A percentile compares a stretch with the other conserved stretches of the same genome.
Evolutionary conservation across 352 stramenopile genomes (phyloP).

Genomic region (Phytophthora hibernalis): DNA sequence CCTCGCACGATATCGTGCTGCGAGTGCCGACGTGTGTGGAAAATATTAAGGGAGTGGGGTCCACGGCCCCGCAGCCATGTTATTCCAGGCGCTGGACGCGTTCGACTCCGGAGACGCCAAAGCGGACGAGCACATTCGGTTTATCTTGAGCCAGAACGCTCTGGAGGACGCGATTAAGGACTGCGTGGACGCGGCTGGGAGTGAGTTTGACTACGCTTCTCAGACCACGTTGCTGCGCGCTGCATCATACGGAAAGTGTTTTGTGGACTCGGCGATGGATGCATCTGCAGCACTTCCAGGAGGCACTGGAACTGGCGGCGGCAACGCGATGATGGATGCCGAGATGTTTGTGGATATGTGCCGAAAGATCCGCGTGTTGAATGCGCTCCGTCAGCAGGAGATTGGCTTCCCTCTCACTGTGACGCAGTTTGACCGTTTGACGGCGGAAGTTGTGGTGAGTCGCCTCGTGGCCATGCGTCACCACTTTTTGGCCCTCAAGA

Average conservation of each 20-base stretch:
- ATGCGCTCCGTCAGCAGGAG: constrained; percentile 82
- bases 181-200: constrained; percentile 86
- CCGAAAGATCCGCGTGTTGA: constrained; percentile 91
- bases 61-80: constrained; percentile 87
- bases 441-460: constrained; percentile 86
- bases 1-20: constrained; percentile 86
- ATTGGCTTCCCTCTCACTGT: constrained; percentile 87
- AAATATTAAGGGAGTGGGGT: constrained; percentile 89
- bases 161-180: constrained; percentile 89
- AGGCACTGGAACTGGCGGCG: constrained; percentile 19
- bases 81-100: constrained; percentile 91
- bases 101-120: constrained; percentile 91
- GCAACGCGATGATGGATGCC: constrained; percentile 56
- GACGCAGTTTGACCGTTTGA: constrained; percentile 83
- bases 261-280: constrained; percentile 77
- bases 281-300: constrained; percentile 34
- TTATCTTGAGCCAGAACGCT: constrained; percentile 82
- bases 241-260: constrained; percentile 91
- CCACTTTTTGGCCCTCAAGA: constrained; percentile 92
- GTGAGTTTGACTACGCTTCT: constrained; percentile 85
- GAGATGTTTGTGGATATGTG: constrained; percentile 92
- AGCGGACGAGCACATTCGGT: constrained; percentile 91
- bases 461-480: constrained; percentile 85
- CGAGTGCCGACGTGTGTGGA: constrained; percentile 85
- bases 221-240: constrained; percentile 87